Evolutionary conservation across 2,329 filamentous ascomycete genomes (phyloP).

Genomic region (Fusarium foetens): DNA sequence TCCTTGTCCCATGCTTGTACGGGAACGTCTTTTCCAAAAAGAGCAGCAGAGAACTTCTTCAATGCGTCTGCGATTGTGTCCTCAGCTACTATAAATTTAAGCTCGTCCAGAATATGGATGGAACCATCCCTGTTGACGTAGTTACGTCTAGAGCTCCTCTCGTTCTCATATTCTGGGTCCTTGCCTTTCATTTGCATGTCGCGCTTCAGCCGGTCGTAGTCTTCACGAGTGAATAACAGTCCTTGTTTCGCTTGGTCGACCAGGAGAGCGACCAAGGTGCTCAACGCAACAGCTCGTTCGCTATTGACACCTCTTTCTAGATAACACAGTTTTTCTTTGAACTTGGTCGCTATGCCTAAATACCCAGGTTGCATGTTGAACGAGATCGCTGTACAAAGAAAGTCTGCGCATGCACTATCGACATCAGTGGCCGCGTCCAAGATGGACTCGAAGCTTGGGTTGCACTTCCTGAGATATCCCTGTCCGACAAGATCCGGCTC

Average conservation of each 20-base stretch:
- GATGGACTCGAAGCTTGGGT: constrained; percentile 58
- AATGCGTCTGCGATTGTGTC: constrained; percentile 53
- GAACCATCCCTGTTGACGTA: constrained; percentile 35
- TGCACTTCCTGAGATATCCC: constrained; percentile 62
- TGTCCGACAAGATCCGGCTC: constrained; percentile 55
- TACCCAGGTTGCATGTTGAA: constrained; percentile 68
- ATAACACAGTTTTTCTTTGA: constrained; percentile 72
- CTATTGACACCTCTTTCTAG: constrained; percentile 61
- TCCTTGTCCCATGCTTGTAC: constrained; percentile 52
- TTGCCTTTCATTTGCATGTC: constrained; percentile 40
- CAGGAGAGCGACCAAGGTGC: constrained; percentile 62
- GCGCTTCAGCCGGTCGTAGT: constrained; percentile 14
- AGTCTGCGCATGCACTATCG: constrained; percentile 49
- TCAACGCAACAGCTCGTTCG: constrained; percentile 58
- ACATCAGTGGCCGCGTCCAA: constrained; percentile 45
- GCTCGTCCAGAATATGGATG: constrained; percentile 68
- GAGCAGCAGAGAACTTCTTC: constrained; percentile 44
- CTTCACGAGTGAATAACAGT: constrained; percentile 55
- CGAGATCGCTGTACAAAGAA: constrained; percentile 63
- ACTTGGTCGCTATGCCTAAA: constrained; percentile 72
- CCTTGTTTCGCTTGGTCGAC: constrained; percentile 70
- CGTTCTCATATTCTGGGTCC: constrained; percentile 58
- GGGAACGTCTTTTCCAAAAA: constrained; percentile 21
- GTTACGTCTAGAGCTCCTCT: constrained; percentile 42
- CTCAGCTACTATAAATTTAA: constrained; percentile 66